Evolutionary conservation across 1,284 basidiomycete genomes (phyloP).

Genomic region (Boletellus deceptivus): DNA sequence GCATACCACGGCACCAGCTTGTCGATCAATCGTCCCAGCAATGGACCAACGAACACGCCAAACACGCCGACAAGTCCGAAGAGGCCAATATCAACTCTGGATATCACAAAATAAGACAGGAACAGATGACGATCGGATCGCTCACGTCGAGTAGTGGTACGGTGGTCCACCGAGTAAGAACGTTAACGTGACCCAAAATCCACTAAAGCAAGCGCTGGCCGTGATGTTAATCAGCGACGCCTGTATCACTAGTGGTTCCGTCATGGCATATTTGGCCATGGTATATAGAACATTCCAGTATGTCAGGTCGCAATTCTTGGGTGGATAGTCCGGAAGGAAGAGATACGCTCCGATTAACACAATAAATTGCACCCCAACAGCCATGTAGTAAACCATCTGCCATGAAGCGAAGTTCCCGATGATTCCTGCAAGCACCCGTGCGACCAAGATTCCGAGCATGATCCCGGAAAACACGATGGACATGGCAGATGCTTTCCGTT

Average conservation of each 20-base stretch:
- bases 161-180: conserved; percentile 66
- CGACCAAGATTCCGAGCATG: conserved; percentile 68
- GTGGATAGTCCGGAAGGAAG: conserved; percentile 68
- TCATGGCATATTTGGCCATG: conserved; percentile 66
- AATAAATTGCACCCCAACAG: conserved; percentile 53
- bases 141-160: conserved; percentile 65
- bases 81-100: conserved; percentile 65
- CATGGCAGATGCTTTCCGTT: conserved; percentile 60
- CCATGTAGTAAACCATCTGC: conserved; percentile 66
- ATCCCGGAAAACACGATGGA: conserved; percentile 68
- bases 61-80: conserved; percentile 71
- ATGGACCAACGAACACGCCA: conserved; percentile 61
- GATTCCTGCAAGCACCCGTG: conserved; percentile 64
- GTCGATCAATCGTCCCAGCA: conserved; percentile 62
- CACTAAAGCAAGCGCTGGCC: conserved; percentile 56
- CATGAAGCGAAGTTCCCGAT: conserved; percentile 61
- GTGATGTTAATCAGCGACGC: conserved; percentile 55
- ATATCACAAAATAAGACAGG: conserved; percentile 4
- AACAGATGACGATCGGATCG: conserved; percentile 1
- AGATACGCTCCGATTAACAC: conserved; percentile 55
- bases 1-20: conserved; percentile 65
- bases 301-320: conserved; percentile 55
- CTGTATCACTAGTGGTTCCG: conserved; percentile 69
- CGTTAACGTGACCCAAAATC: conserved; percentile 72
- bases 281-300: conserved; percentile 62